Evolutionary conservation across 768 basidiomycete species (phyloP).

Genomic region (Hypholoma fasciculare): DNA sequence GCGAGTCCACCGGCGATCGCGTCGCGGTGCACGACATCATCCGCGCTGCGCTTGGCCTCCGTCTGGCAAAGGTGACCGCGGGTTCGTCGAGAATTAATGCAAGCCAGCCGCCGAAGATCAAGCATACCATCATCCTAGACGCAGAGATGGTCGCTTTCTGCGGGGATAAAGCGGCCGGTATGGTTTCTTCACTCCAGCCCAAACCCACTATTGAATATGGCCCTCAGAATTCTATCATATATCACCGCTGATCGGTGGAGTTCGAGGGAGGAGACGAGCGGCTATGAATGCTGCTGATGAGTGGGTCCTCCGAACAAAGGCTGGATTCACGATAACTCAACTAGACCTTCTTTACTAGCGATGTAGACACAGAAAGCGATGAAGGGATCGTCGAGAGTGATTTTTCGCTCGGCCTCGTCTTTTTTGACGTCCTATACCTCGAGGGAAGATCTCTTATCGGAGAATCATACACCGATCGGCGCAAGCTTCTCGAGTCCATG

Average conservation of each 20-base stretch:
- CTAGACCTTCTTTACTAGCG: constrained; percentile 1
- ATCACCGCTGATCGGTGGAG: constrained; percentile 57
- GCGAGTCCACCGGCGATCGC: constrained; percentile 81
- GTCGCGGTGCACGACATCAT: constrained; percentile 64
- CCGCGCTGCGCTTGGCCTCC: constrained; percentile 49
- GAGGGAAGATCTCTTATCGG: constrained; percentile 60
- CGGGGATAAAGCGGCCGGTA: constrained; percentile 71
- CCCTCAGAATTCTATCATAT: constrained; percentile 76
- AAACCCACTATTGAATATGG: neutral
- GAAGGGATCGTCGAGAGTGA: constrained; percentile 26
- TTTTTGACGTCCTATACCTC: constrained; percentile 82
- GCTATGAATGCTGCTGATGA: constrained; percentile 16
- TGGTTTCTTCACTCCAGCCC: constrained; percentile 17
- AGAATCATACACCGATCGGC: constrained; percentile 57
- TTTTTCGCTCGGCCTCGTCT: constrained; percentile 74
- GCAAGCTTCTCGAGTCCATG: constrained; percentile 58
- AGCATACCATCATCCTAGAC: constrained; percentile 56
- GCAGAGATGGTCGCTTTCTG: constrained; percentile 91
- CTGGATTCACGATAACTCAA: neutral
- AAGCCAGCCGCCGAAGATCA: constrained; percentile 20
- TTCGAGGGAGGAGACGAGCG: constrained; percentile 32
- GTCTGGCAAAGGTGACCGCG: neutral
- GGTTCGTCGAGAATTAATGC: neutral
- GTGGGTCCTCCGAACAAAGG: constrained; percentile 2
- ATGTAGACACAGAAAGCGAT: constrained; percentile 31